Evolutionary conservation across 1,139 yeast species (phyloP).

Genomic region (Zygosaccharomyces pseudobailii): DNA sequence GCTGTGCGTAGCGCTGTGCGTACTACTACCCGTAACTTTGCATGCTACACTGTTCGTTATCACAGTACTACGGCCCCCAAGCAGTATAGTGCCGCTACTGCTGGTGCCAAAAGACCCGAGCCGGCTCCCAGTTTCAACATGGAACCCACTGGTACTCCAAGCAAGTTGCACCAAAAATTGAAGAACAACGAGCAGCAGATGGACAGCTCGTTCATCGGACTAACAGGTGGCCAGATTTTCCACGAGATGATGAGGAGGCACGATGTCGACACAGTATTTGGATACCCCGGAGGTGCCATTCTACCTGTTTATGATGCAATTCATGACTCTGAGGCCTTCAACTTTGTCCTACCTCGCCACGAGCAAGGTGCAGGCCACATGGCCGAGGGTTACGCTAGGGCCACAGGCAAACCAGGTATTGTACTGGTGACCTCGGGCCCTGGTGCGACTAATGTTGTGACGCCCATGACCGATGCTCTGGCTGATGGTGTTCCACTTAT

Average conservation of each 20-base stretch:
- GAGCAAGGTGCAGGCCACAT: constrained; percentile 99
- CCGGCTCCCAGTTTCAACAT: constrained; percentile 51
- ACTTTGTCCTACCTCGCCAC: constrained; percentile 89
- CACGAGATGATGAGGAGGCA: constrained; percentile 99
- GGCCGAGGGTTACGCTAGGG: constrained; percentile 99
- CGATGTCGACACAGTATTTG: constrained; percentile 89
- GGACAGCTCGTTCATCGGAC: constrained; percentile 89
- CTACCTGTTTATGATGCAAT: constrained; percentile 97
- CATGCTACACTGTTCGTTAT: constrained; percentile 12
- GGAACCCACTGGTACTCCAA: constrained; percentile 19
- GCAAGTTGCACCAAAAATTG: constrained; percentile 10
- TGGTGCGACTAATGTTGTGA: constrained; percentile 95
- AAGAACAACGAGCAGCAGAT: constrained; percentile 30
- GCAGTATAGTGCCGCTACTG: constrained; percentile 22
- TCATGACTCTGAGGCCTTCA: constrained; percentile 82
- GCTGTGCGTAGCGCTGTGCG: constrained; percentile 6
- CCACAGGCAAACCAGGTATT: constrained; percentile 95
- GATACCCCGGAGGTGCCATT: constrained; percentile 98
- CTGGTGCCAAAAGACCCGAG: constrained; percentile 36
- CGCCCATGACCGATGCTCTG: constrained; percentile 96
- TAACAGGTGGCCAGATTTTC: constrained; percentile 95
- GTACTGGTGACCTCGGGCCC: constrained; percentile 98
- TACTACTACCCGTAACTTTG: constrained; percentile 5
- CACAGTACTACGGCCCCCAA: constrained; percentile 12
- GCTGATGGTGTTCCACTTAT: constrained; percentile 97